phyloP scores from a whole-genome alignment of 805 yeast genomes.

The Wickerhamiella musiphila region DNA sequence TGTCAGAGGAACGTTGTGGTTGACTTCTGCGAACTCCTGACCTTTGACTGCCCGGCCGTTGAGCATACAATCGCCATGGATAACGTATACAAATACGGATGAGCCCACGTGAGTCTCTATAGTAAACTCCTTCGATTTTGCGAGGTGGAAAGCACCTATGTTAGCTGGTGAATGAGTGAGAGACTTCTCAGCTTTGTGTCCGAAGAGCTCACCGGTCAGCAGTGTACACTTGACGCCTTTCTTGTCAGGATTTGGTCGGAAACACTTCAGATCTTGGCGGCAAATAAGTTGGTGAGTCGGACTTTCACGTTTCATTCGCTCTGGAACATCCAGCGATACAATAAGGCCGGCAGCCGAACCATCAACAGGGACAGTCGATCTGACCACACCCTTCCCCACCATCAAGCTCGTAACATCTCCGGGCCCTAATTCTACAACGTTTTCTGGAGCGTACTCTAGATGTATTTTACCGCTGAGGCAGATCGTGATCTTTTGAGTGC shows the following conservation, averaged over 20 bases:
- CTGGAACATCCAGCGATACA: conserved; percentile 13
- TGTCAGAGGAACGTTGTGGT: neutral
- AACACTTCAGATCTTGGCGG: conserved; percentile 4
- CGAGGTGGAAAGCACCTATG: no score
- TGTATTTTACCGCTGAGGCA: conserved; percentile 8
- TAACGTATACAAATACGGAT: conserved; percentile 18
- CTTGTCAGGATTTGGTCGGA: conserved; percentile 6
- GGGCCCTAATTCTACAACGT: conserved; percentile 9
- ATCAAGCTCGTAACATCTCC: conserved; percentile 13
- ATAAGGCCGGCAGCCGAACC: conserved; percentile 9
- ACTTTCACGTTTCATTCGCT: conserved; percentile 11
- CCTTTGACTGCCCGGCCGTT: conserved; percentile 5
- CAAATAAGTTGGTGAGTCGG: conserved; percentile 10
- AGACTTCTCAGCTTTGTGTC: conserved; percentile 7
- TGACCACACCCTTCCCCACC: conserved; percentile 14
- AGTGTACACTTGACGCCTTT: conserved; percentile 6
- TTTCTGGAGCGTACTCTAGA: conserved; percentile 11
- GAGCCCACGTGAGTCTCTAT: conserved; percentile 11
- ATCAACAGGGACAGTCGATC: conserved; percentile 6
- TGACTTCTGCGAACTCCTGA: conserved; percentile 8
- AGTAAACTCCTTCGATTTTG: no score
- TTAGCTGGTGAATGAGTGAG: conserved; percentile 12
- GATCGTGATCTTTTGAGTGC: conserved; percentile 11
- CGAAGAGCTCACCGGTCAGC: conserved; percentile 11
- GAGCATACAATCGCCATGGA: conserved; percentile 14